These are phyloP conservation scores for Xylaria intraflava DNA, from an alignment of 495 filamentous ascomycete species.

Conservation along the genomic window DNA sequence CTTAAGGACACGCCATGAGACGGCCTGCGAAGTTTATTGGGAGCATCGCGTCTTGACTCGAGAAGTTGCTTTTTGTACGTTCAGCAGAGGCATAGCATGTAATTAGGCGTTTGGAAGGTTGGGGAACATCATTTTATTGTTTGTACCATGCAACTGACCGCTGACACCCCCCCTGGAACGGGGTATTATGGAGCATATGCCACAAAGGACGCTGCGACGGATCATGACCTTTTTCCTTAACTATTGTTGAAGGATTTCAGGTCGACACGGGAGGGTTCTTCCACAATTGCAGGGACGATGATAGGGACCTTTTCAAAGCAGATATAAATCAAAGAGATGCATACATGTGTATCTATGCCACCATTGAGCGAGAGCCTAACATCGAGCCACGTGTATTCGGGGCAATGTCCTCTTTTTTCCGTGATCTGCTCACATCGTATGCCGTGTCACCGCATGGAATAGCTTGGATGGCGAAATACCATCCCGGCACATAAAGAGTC, in stretches of 20 bases:
- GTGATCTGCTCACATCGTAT: conserved; percentile 1
- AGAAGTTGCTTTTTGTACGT: background rate
- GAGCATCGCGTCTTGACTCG: background rate
- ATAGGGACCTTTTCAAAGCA: background rate
- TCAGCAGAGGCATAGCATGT: conserved; percentile 3
- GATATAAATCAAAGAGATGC: conserved; percentile 7
- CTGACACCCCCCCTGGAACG: background rate
- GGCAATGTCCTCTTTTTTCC: too few species aligned
- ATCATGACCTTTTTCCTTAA: background rate
- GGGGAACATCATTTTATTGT: conserved; percentile 1
- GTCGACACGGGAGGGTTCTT: background rate
- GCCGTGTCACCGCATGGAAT: background rate
- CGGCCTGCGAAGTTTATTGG: background rate
- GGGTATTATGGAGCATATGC: background rate
- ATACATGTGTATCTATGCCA: conserved; percentile 7
- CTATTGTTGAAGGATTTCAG: background rate
- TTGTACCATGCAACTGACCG: background rate
- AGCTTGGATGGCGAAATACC: background rate
- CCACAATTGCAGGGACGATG: background rate
- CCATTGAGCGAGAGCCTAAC: background rate
- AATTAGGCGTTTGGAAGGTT: background rate
- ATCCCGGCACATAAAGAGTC: background rate
- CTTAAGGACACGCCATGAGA: conserved; percentile 34
- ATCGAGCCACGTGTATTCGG: background rate
- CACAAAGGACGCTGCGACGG: background rate